Base-by-base conservation (phyloP, 2,329 filamentous ascomycete species). In the Diplodia seriata region DNA sequence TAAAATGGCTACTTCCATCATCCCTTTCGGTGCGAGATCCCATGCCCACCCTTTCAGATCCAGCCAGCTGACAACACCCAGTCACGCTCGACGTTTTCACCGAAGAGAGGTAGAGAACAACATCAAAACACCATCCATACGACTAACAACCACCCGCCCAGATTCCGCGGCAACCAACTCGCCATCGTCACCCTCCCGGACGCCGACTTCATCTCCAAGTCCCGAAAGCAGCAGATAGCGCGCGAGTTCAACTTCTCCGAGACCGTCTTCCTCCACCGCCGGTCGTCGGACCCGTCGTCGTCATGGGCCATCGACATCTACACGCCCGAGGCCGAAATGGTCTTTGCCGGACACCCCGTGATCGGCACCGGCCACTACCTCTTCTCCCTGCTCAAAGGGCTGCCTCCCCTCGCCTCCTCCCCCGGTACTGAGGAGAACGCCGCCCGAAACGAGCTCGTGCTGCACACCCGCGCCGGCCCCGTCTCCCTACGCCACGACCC, bases 221-320 rank as follows among this genome's bases (percentile, higher is more conserved):
- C 40, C 2, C 40, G 23, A 2, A 51, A 23, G 9, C 49, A 51
- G 49, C 11, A 20, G 3, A 51, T 51, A 3, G 49, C 49, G 3
- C n/a, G 49, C 11, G 49, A 51, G 9, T 51, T 51, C 49, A 51
- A 51, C n/a, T 51, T 51, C n/a, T 51, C 49, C 49, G 49, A 51
- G 49, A 51, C 49, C 0, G 49, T 51, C 9, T 51, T 23, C 49
- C 49, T 51, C 4, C 8, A 51, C 20, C 49, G n/a, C 7, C 49
- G 49, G 11, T 8, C 9, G n/a, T n/a, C n/a, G n/a, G n/a, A n/a
- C n/a, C n/a, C n/a, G n/a, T n/a, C n/a, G n/a, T n/a, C n/a, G n/a
- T n/a, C n/a, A n/a, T 26, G n/a, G n/a, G n/a, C 8, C 7, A 20
- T 51, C n/a, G n/a, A 26, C 20, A 51, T 51, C 49, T 51, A 20